Percentiles rank a stretch among this genome's conserved stretches.
Evolutionary conservation across 129 eudicot species (phyloP).

Genomic region (Gnaphalium uliginosum): DNA sequence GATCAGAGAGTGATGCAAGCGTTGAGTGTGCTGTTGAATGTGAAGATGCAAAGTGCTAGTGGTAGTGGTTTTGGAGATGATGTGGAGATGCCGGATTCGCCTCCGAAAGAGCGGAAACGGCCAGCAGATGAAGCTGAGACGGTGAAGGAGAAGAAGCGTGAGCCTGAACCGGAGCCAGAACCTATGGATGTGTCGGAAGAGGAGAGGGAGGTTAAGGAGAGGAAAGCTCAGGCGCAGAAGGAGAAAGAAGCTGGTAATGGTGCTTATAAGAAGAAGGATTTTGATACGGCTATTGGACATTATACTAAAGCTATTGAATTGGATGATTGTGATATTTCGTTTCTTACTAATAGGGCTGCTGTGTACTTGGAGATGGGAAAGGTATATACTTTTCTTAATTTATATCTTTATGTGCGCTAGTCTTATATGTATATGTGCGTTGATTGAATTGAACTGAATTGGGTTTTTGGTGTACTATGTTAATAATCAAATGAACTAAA

Average conservation of each 20-base stretch:
- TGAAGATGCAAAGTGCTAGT: constrained; percentile 43
- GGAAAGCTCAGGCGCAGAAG: constrained; percentile 63
- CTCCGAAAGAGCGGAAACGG: constrained; percentile 47
- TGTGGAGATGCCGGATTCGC: constrained; percentile 44
- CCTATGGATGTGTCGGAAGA: constrained; percentile 69
- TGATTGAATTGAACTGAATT: background rate
- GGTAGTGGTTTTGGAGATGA: constrained; percentile 39
- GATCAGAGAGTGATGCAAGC: constrained; percentile 99
- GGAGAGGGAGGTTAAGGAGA: constrained; percentile 65
- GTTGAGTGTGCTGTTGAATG: constrained; percentile 70
- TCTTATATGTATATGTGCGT: background rate
- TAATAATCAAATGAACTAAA: background rate
- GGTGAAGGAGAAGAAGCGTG: constrained; percentile 54
- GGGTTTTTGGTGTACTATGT: background rate
- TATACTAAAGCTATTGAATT: constrained; percentile 73
- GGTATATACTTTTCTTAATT: constrained; percentile 40
- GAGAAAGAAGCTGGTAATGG: constrained; percentile 96
- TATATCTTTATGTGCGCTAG: background rate
- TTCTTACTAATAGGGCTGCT: constrained; percentile 89
- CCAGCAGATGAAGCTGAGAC: constrained; percentile 52
- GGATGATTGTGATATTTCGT: constrained; percentile 82
- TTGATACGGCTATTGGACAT: constrained; percentile 71
- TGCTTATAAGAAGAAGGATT: constrained; percentile 93
- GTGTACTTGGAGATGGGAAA: constrained; percentile 95
- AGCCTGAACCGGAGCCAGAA: constrained; percentile 43